These are phyloP conservation scores for Xylaria sp. DNA, from an alignment of 495 filamentous ascomycete species.

Conservation along the genomic window DNA sequence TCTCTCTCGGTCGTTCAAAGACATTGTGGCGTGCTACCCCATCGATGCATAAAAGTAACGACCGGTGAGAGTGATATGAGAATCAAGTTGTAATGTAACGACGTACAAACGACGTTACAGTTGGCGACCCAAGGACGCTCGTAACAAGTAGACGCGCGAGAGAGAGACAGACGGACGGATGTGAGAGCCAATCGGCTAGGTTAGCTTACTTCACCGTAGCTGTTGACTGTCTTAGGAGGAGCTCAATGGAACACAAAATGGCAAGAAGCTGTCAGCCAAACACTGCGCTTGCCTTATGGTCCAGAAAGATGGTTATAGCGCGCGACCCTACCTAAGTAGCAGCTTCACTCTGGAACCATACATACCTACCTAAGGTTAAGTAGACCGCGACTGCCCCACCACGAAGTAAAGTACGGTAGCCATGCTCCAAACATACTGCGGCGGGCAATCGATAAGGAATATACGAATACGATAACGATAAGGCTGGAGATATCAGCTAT, in stretches of 20 bases:
- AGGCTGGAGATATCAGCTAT: neutral
- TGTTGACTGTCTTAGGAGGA: neutral
- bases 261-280: too few species aligned
- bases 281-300: too few species aligned
- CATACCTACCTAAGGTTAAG: too few species aligned
- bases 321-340: too few species aligned
- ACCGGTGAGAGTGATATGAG: neutral
- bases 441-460: constrained; percentile 17
- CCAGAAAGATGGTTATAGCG: neutral
- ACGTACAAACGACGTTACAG: neutral
- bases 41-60: neutral
- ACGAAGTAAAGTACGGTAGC: neutral
- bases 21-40: constrained; percentile 36
- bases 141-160: neutral
- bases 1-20: constrained; percentile 55
- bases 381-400: constrained; percentile 6
- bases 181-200: neutral
- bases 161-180: too few species aligned
- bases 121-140: neutral
- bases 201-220: neutral
- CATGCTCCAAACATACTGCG: constrained; percentile 1
- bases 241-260: neutral
- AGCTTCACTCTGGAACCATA: neutral
- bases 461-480: neutral
- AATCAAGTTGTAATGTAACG: neutral